A percentile compares a stretch with the other conserved stretches of the same genome.
Conservation (phyloP, 495 filamentous ascomycete species). For the Bathelium albidoporum region DNA sequence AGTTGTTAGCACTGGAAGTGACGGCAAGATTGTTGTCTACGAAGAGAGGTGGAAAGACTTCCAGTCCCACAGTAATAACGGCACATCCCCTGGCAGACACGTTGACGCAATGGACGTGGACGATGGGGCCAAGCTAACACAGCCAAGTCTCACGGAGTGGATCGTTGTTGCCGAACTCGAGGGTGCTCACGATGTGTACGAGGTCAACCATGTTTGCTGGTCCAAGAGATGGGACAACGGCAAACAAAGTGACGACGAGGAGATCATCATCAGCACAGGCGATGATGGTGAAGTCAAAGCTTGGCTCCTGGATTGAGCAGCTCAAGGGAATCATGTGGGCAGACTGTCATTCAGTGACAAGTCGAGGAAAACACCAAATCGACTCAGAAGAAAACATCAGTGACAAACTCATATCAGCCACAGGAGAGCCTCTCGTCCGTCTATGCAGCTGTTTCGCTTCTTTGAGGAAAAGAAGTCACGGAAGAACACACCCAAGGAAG, state of each 20-base stretch:
- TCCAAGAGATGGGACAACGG: slow-evolving; percentile 34
- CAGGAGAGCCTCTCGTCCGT: too few species aligned
- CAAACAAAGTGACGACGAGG: slow-evolving; percentile 22
- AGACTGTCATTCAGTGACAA: not conserved
- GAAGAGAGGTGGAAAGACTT: slow-evolving; percentile 38
- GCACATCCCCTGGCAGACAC: not conserved
- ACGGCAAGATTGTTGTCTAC: slow-evolving; percentile 77
- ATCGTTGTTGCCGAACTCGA: slow-evolving; percentile 51
- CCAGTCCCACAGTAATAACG: not conserved
- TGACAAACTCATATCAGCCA: too few species aligned
- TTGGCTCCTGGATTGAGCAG: slow-evolving; percentile 25
- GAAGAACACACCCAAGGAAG: too few species aligned
- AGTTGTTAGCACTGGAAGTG: slow-evolving; percentile 73
- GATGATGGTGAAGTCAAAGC: slow-evolving; percentile 42
- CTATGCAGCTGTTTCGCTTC: not conserved
- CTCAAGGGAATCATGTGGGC: not conserved
- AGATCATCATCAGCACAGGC: slow-evolving; percentile 61
- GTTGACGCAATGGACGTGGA: not conserved
- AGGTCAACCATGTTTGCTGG: slow-evolving; percentile 87
- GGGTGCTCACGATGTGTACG: slow-evolving; percentile 77
- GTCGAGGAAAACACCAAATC: too few species aligned
- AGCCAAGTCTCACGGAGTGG: slow-evolving; percentile 49
- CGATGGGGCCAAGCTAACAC: slow-evolving; percentile 24
- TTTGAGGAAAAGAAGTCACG: too few species aligned
- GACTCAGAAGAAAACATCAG: too few species aligned